Evolutionary conservation across 768 basidiomycete genomes (phyloP), one percentile per base, ranked within the genome.

Genomic region (Boletus insuetus): DNA sequence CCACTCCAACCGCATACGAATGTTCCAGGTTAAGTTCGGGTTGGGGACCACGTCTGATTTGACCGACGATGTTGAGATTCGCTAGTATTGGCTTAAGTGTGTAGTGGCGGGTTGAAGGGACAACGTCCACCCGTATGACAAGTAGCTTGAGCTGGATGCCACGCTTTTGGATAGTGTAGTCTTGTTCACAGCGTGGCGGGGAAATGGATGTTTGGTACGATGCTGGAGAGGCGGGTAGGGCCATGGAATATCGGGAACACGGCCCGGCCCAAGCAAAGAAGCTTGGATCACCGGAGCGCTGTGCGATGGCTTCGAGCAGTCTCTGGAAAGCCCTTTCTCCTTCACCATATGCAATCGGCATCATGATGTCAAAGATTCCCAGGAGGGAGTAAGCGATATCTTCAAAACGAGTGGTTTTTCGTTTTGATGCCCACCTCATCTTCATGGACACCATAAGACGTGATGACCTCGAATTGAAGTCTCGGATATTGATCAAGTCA

Each of bases 381-480:
- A 59, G 17, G 2, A 59, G 57, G 6, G 35, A 59, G 39, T 59
- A 59, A 16, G 58, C 51, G 3, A 20, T 19, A 7, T 60, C 59
- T 35, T 60, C 58, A 10, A 49, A 20, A 4, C 59, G 58, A 0
- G 59, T 60, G 0, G 59, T 51, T 29, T 49, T 55, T 11, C 59
- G 59, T 35, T 44, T 60, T 1, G 59, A 48, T 4, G 59, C 59
- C 59, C 58, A 60, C 16, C n/a, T 24, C 59, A 60, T 60, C 52
- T 59, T 59, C 6, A 47, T 46, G 16, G 48, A 58, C 20, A 60
- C 57, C 40, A 58, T 44, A 41, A 53, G 35, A 34, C 11, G 8
- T 19, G 42, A 17, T 9, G 58, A 58, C 38, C 51, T 45, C 4
- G 34, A 22, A n/a, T 53, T 8, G 11, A 59, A 59, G 32, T 46